Base-by-base conservation (phyloP, 2,329 filamentous ascomycete species). In the Hypocreales sp. region DNA sequence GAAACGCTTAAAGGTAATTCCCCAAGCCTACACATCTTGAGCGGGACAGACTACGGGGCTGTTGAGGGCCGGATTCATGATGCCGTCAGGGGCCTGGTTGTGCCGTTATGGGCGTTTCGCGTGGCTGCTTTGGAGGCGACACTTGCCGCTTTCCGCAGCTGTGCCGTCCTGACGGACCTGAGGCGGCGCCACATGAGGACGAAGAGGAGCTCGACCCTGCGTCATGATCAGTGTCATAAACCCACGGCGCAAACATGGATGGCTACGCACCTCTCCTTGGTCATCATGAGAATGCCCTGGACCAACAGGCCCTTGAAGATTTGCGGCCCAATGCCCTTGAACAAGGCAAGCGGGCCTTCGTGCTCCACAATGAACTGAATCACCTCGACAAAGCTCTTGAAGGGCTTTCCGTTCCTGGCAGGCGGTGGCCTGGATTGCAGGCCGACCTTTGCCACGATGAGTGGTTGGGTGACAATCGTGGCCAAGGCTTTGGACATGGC, bases 251-350 rank as follows among this genome's bases (percentile, higher is more conserved):
- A 9, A 24, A 24, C 13, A 24, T 15, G 12, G n/a, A 22, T 10
- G 8, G 4, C 4, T 7, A 44, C 63, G 39, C 64, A 84, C 80
- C 84, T 71, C 57, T 98, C 90, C 58, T 98, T 98, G 25, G 84
- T 90, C 84, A 94, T 98, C 90, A 98, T 98, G 21, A 98, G 62
- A 30, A 98, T 72, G 26, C 90, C 90, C 48, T 98, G 90, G 3
- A 98, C 90, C 26, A 98, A 50, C 28, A 98, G 57, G 2, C 90
- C 90, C 56, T 98, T 98, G 32, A 84, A 54, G 27, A 98, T 79
- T 52, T 98, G 90, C 4, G 90, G 90, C 0, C 73, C 84, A 39
- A 98, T 93, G 22, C 90, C 90, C 60, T 98, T 98, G 64, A 95
- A 98, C 2, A 98, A 64, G n/a, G 79, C 79, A 9, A 77, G 44